Evolutionary conservation across 345 rosid species (phyloP), one percentile per base, ranked within the genome.

Genomic region (Eucalyptus polybractea): DNA sequence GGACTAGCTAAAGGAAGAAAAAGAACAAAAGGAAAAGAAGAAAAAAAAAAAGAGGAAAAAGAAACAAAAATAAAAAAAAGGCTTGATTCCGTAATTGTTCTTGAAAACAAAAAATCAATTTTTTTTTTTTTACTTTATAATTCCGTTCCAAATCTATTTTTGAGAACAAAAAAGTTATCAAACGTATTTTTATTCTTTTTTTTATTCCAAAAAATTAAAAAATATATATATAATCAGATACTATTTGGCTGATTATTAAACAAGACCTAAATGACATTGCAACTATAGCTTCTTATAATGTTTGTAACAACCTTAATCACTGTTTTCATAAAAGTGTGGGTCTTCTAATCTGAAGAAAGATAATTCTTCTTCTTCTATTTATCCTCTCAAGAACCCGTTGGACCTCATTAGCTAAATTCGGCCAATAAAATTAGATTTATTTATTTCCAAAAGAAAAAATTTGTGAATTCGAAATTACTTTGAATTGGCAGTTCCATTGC

Each of bases 101-200:
- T 0, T 0, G 0, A 19, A 7, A 53, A 19, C 5, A 53, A 53
- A 19, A 7, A 53, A 53, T 7, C 10, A 53, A 51, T 1, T 8
- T 44, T 45, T 3, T 50, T 7, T 53, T 53, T 53, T 53, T 19
- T 53, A 53, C 5, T 53, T 53, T 8, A 2, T 53, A 7, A 53
- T 19, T 53, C 0, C 7, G 25, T 53, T 53, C 24, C 0, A 4
- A 21, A 53, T 53, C 10, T 21, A 53, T 53, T 53, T 8, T 53
- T 0, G 0, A 53, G 0, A 53, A 21, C 5, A 53, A 53, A 53
- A 53, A 53, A 53, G 10, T 53, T 53, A 53, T 0, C 1, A 53
- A 7, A 53, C 0, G 0, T 19, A 53, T 19, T 53, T 53, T 0
- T 21, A 19, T 19, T 53, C 21, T 17, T 53, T 51, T 51, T 21